Evolutionary conservation across 306 rosid genomes (phyloP).

Genomic region (Vigna radiata): DNA sequence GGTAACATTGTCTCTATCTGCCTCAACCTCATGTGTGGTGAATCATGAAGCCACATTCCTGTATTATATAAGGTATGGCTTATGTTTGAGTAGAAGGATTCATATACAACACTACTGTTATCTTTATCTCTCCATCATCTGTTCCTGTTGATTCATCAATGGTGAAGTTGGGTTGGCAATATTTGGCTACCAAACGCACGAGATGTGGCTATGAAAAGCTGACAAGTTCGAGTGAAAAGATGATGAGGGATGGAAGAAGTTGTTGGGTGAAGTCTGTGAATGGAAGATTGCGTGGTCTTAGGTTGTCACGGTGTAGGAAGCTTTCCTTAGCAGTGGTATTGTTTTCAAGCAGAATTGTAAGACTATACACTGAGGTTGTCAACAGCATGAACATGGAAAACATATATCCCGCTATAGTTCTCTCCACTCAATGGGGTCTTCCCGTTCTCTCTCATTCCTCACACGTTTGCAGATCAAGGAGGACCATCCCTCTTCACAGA

Average conservation of each 20-base stretch:
- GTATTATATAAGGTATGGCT: slow-evolving; percentile 53
- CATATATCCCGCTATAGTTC: slow-evolving; percentile 52
- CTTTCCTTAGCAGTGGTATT: slow-evolving; percentile 51
- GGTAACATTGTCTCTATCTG: slow-evolving; percentile 49
- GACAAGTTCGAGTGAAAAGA: slow-evolving; percentile 47
- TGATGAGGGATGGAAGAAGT: slow-evolving; percentile 50
- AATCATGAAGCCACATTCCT: slow-evolving; percentile 43
- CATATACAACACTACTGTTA: no score
- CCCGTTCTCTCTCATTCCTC: slow-evolving; percentile 69
- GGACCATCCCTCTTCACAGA: slow-evolving; percentile 19
- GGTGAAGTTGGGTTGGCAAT: slow-evolving; percentile 56
- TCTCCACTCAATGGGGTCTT: slow-evolving; percentile 74
- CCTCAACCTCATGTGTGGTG: slow-evolving; percentile 29
- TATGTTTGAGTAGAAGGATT: neutral
- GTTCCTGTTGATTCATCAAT: neutral
- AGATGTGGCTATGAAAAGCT: slow-evolving; percentile 63
- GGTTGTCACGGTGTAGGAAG: slow-evolving; percentile 60
- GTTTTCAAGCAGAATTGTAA: slow-evolving; percentile 55
- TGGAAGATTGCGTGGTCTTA: slow-evolving; percentile 60
- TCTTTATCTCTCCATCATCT: neutral
- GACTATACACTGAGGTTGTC: slow-evolving; percentile 56
- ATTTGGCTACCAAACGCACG: slow-evolving; percentile 47
- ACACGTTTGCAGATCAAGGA: slow-evolving; percentile 41
- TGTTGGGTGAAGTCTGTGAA: slow-evolving; percentile 67
- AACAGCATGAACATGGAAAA: slow-evolving; percentile 55